Evolutionary conservation across 306 rosid species (phyloP), one percentile per base, ranked within the genome.

Genomic region (Prunus mume): DNA sequence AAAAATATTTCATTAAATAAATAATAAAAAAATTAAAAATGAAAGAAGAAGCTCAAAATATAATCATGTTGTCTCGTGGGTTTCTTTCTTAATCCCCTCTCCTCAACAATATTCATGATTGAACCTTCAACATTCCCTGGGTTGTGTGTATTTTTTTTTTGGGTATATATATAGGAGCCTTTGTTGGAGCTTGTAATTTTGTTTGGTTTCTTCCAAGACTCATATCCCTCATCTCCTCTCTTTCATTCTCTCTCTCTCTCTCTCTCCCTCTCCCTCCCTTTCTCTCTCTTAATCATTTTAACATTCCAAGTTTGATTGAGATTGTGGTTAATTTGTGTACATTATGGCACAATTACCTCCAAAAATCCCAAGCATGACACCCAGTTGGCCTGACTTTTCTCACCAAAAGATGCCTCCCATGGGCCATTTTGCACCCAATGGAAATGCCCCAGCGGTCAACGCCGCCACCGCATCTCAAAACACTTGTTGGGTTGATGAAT

Each of bases 291-390:
- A 38, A 28, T 71, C 57, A 32, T 71, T 46, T 52, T 19, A 9
- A 28, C 43, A 62, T 62, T 15, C 41, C 67, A 62, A 62, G 65
- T 28, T 62, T 62, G 67, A 17, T 62, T 60, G 65, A 56, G 14
- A 25, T 52, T 56, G 62, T 9, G 28, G 20, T n/a, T 56, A 2
- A 20, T 9, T 56, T 56, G 62, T 62, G 67, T 22, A 13, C 43
- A 43, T 45, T 12, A 93, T 95, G 99, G 97, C 97, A 20, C 97
- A 95, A 64, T 88, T 95, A 38, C 99, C 99, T 57, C 99, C 99
- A 0, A 95, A 95, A 83, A 81, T 91, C 80, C 99, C 99, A 51
- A 92, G 82, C 83, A 78, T 89, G 85, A 46, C 89, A 25, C 83
- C 88, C 27, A 86, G 80, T 80, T 95, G 97, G 99, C 83, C 91